Evolutionary conservation across 805 yeast species (phyloP).

Genomic region (Lipomyces yamadae): DNA sequence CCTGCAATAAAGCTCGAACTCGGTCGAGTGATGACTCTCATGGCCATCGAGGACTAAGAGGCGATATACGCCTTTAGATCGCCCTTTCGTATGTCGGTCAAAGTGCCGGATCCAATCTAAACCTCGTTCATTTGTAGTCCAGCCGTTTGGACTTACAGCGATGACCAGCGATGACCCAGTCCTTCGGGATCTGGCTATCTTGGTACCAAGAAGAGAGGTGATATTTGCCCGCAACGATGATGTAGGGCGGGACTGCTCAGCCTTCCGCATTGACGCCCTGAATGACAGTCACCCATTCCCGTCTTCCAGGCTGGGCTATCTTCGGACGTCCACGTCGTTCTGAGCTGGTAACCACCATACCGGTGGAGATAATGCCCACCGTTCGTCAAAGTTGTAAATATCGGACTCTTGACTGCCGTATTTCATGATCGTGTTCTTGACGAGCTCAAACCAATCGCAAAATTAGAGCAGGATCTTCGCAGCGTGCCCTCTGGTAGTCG

Average conservation of each 20-base stretch:
- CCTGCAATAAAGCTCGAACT: conserved; percentile 12
- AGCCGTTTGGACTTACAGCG: conserved; percentile 6
- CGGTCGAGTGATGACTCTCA: conserved; percentile 21
- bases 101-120: conserved; percentile 14
- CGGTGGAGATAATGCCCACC: conserved; percentile 4
- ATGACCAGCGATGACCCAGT: conserved; percentile 19
- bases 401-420: conserved; percentile 6
- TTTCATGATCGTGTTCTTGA: not conserved
- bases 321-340: not conserved
- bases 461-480: not conserved
- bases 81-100: conserved; percentile 10
- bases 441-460: conserved; percentile 8
- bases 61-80: conserved; percentile 20
- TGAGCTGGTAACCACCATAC: conserved; percentile 11
- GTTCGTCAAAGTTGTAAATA: conserved; percentile 10
- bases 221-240: conserved; percentile 10
- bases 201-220: conserved; percentile 16
- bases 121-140: conserved; percentile 16
- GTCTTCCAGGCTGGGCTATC: not conserved
- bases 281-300: not conserved
- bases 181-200: conserved; percentile 6
- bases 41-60: conserved; percentile 20
- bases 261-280: conserved; percentile 19
- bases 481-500: conserved; percentile 6
- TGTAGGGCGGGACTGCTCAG: conserved; percentile 23